phyloP scores from a whole-genome alignment of 2,329 filamentous ascomycete species.

The Pseudogymnoascus sp. region DNA sequence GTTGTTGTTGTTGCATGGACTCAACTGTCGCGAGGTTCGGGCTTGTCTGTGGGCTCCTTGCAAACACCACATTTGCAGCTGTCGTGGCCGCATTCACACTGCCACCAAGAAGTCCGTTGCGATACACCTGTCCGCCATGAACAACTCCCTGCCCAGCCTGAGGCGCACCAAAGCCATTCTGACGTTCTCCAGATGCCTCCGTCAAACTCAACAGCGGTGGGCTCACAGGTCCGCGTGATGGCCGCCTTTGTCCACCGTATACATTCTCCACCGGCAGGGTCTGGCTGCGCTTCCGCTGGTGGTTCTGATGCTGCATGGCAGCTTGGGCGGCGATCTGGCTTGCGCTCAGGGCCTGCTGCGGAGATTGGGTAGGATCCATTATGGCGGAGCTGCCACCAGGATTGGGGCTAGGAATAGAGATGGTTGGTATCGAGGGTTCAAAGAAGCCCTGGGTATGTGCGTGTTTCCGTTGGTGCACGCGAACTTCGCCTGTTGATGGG shows the following conservation, averaged over 20 bases:
- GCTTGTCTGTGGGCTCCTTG: conserved; percentile 42
- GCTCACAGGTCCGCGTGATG: conserved; percentile 42
- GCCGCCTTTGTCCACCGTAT: conserved; percentile 21
- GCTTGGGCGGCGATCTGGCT: conserved; percentile 76
- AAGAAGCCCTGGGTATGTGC: conserved; percentile 71
- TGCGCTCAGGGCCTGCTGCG: conserved; percentile 40
- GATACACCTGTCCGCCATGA: conserved; percentile 35
- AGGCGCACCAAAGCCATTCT: conserved; percentile 40
- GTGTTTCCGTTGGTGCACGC: conserved; percentile 53
- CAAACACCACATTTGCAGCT: conserved; percentile 67
- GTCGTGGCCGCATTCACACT: conserved; percentile 60
- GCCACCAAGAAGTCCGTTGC: conserved; percentile 53
- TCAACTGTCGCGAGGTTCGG: not conserved
- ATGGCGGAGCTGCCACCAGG: conserved; percentile 31
- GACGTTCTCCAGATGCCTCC: conserved; percentile 54
- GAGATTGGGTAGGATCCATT: conserved; percentile 25
- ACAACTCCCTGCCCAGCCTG: conserved; percentile 25
- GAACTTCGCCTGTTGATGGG: conserved; percentile 25
- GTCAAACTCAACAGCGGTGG: conserved; percentile 57
- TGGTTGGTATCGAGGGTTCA: conserved; percentile 62
- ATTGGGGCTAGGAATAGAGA: conserved; percentile 39
- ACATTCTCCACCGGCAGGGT: conserved; percentile 52
- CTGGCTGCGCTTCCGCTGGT: conserved; percentile 59
- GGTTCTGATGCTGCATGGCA: conserved; percentile 55
- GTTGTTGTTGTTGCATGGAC: not conserved